These are phyloP conservation scores for Aureobasidium uvarum DNA, from an alignment of 2,329 filamentous ascomycete species.

Conservation along the genomic window DNA sequence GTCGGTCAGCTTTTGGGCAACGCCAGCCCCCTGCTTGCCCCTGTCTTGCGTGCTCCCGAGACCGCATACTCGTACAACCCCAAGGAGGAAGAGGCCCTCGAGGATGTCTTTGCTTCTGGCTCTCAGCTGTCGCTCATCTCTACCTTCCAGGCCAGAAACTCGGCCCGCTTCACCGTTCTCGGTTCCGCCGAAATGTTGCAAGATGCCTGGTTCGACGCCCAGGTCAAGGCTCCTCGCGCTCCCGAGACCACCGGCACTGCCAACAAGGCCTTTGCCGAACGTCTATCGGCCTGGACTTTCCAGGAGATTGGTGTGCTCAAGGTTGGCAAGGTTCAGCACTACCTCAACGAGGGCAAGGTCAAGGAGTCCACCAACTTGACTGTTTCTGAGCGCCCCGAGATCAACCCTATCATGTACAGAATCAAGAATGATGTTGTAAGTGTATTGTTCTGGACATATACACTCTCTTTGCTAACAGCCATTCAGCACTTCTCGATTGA, in stretches of 20 bases:
- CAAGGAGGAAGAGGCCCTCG: slow-evolving; percentile 74
- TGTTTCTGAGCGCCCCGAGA: slow-evolving; percentile 37
- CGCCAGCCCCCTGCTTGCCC: slow-evolving; percentile 69
- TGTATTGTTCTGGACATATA: slow-evolving; percentile 36
- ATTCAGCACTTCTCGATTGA: slow-evolving; percentile 78
- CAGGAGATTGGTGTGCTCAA: slow-evolving; percentile 87
- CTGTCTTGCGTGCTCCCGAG: slow-evolving; percentile 75
- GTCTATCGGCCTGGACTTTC: slow-evolving; percentile 92
- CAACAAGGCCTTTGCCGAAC: slow-evolving; percentile 83
- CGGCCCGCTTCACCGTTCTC: slow-evolving; percentile 80
- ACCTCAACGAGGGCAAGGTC: slow-evolving; percentile 56
- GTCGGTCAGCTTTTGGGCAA: slow-evolving; percentile 80
- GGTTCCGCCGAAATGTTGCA: slow-evolving; percentile 84
- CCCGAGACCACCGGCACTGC: slow-evolving; percentile 62
- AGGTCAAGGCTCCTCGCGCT: slow-evolving; percentile 58
- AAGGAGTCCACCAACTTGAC: slow-evolving; percentile 32
- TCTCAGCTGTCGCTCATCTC: slow-evolving; percentile 82
- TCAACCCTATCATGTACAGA: slow-evolving; percentile 86
- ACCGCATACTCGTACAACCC: slow-evolving; percentile 94
- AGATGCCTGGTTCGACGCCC: slow-evolving; percentile 83
- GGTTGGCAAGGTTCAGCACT: slow-evolving; percentile 80
- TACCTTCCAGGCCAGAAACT: slow-evolving; percentile 86
- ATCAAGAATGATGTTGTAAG: slow-evolving; percentile 95
- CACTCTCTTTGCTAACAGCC: neutral
- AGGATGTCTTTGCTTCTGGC: slow-evolving; percentile 83